phyloP scores from a whole-genome alignment of 208 protist species.

The Leishmania arabica region DNA sequence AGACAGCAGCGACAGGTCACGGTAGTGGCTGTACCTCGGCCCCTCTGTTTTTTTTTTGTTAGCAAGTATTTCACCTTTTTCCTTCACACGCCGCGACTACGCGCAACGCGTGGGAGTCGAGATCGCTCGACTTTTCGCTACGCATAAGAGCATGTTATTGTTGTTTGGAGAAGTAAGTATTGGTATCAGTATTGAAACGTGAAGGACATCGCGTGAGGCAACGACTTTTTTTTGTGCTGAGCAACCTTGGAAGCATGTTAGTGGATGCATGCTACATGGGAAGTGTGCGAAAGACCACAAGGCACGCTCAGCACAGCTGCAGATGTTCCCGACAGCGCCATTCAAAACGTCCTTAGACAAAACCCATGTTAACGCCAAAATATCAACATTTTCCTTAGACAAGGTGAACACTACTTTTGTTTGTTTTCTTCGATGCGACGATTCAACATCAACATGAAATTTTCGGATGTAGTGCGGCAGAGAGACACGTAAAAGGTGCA shows the following conservation, averaged over 20 bases:
- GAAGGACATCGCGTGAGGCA: not conserved
- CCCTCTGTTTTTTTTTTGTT: not conserved
- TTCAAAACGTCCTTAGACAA: not conserved
- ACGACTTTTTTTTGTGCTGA: not conserved
- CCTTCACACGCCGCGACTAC: constrained; percentile 1
- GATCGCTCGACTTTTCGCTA: not conserved
- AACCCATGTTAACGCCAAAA: not conserved
- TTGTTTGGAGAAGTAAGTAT: not conserved
- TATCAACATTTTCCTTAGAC: not conserved
- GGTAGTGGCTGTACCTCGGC: not conserved
- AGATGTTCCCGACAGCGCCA: not conserved
- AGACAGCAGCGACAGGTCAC: not conserved
- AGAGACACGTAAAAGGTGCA: not conserved
- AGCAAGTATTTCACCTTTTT: not conserved
- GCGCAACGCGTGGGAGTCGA: not conserved
- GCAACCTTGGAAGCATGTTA: not conserved
- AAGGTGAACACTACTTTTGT: not conserved
- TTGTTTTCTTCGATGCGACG: not conserved
- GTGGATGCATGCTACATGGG: not conserved
- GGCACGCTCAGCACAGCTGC: not conserved
- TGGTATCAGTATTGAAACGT: not conserved
- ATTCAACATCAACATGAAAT: not conserved
- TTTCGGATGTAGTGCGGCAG: not conserved
- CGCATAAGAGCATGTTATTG: not conserved
- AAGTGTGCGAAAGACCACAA: not conserved